Conservation (phyloP, 306 rosid species). For the Lathyrus sativus region DNA sequence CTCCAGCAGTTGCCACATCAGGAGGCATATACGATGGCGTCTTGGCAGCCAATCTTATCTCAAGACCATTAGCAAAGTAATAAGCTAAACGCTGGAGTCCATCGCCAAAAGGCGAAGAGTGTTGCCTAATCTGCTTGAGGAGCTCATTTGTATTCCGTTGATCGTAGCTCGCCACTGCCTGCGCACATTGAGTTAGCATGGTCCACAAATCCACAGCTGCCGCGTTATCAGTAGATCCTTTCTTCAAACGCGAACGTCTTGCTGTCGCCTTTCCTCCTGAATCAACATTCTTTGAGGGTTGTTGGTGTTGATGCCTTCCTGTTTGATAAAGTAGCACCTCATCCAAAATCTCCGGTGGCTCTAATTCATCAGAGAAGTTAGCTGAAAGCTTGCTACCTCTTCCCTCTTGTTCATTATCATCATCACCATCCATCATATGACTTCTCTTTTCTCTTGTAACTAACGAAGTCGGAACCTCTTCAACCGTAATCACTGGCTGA, state of each 20-base stretch:
- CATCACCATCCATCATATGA: slow-evolving; percentile 34
- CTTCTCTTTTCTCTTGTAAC: slow-evolving; percentile 44
- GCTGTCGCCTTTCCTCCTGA: slow-evolving; percentile 33
- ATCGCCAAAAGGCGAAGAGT: slow-evolving; percentile 65
- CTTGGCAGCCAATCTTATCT: slow-evolving; percentile 58
- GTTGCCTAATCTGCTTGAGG: slow-evolving; percentile 62
- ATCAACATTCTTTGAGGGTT: slow-evolving; percentile 36
- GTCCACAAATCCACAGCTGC: slow-evolving; percentile 59
- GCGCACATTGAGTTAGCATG: slow-evolving; percentile 74
- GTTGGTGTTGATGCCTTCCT: slow-evolving; percentile 11
- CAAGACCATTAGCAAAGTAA: slow-evolving; percentile 69
- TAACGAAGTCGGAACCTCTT: slow-evolving; percentile 8
- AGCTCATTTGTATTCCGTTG: slow-evolving; percentile 57
- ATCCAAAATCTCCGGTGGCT: slow-evolving; percentile 46
- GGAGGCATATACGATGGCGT: slow-evolving; percentile 40
- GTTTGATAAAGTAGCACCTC: slow-evolving; percentile 41
- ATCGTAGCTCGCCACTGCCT: slow-evolving; percentile 66
- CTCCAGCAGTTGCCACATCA: slow-evolving; percentile 48
- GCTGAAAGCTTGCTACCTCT: slow-evolving; percentile 54
- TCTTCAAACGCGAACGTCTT: slow-evolving; percentile 46
- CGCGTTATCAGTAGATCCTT: slow-evolving; percentile 26
- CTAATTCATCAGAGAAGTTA: slow-evolving; percentile 34
- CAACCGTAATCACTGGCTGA: slow-evolving; percentile 13
- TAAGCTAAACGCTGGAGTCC: slow-evolving; percentile 69
- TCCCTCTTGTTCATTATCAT: slow-evolving; percentile 42